Evolutionary conservation across 2,329 filamentous ascomycete genomes (phyloP), one percentile per base, ranked within the genome.

Genomic region (Domatiomyces catenatus): DNA sequence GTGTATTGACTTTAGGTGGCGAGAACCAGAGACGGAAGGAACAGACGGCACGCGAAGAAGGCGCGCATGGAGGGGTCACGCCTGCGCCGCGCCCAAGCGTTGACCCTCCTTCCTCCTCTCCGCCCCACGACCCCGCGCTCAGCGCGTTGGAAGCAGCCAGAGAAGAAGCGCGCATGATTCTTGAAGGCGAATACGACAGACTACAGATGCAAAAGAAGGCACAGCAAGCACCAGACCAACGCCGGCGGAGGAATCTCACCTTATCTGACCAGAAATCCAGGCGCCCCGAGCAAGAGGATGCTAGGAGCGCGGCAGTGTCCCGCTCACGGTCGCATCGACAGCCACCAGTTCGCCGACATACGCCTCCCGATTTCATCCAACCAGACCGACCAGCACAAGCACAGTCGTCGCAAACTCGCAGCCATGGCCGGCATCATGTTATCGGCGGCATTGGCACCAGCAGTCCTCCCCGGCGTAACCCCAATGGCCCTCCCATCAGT

Each of bases 81-180:
- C 43, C 43, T 20, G 19, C 43, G n/a, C 22, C 43, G n/a, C 22
- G 8, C 10, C 8, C 15, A 26, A 10, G 19, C 19, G 19, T 5
- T n/a, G 22, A 20, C 8, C 6, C 43, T 45, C 19, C 43, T 45
- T 8, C 43, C 22, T 20, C 43, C 19, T 20, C 43, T 20, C 22
- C 15, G 3, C 2, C 17, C 42, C 42, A 18, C 42, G 17, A 5
- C 10, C 17, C 50, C n/a, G 6, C 10, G 10, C 19, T 47, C 22
- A 50, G 52, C 32, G 56, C 58, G 1, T 52, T 52, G 22, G 58
- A 60, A 22, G 49, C 42, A 20, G 58, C 58, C 1, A 47, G 58
- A 26, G 58, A 60, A 55, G 58, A 60, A 39, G 58, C 58, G 42
- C 56, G 58, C 5, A 44, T 58, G 43, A 58, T 58, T 22, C 52